Evolutionary conservation across 2,329 filamentous ascomycete species (phyloP).

Genomic region (Leptosphaerulina australis): DNA sequence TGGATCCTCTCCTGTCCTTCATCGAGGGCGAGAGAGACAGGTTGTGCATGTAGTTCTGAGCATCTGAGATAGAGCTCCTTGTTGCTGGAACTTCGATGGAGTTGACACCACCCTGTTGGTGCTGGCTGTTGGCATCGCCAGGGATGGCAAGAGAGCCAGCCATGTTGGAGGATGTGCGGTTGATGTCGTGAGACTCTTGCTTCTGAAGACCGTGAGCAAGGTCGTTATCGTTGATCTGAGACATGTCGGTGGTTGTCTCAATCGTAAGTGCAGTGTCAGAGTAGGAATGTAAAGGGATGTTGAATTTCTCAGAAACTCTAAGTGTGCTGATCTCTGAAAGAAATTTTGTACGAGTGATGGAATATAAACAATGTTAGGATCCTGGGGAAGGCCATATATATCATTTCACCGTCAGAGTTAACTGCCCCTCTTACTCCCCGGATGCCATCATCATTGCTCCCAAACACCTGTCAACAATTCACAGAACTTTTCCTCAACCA

Average conservation of each 20-base stretch:
- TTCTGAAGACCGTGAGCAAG: constrained; percentile 51
- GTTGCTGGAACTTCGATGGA: constrained; percentile 73
- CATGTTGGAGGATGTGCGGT: constrained; percentile 23
- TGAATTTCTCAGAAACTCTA: constrained; percentile 18
- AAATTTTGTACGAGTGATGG: constrained; percentile 15
- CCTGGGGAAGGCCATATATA: constrained; percentile 36
- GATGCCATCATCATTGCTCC: constrained; percentile 31
- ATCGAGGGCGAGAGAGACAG: constrained; percentile 71
- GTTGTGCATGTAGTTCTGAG: constrained; percentile 73
- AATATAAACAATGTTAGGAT: constrained; percentile 23
- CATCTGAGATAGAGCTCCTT: constrained; percentile 71
- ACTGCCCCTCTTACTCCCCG: constrained; percentile 19
- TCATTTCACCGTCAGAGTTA: constrained; percentile 18
- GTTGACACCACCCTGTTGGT: constrained; percentile 44
- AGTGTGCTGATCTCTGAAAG: constrained; percentile 15
- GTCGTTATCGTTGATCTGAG: constrained; percentile 65
- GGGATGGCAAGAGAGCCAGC: constrained; percentile 41
- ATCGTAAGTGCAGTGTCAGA: neutral
- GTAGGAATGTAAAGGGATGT: neutral
- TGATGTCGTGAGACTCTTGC: constrained; percentile 33
- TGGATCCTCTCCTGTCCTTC: constrained; percentile 70
- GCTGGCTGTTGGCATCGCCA: constrained; percentile 28
- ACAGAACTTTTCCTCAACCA: constrained; percentile 24
- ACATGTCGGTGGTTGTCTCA: constrained; percentile 53
- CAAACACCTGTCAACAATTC: constrained; percentile 24